Evolutionary conservation across 139 green algal species (phyloP), one percentile per base, ranked within the genome.

Genomic region (Ettlia oleoabundans): DNA sequence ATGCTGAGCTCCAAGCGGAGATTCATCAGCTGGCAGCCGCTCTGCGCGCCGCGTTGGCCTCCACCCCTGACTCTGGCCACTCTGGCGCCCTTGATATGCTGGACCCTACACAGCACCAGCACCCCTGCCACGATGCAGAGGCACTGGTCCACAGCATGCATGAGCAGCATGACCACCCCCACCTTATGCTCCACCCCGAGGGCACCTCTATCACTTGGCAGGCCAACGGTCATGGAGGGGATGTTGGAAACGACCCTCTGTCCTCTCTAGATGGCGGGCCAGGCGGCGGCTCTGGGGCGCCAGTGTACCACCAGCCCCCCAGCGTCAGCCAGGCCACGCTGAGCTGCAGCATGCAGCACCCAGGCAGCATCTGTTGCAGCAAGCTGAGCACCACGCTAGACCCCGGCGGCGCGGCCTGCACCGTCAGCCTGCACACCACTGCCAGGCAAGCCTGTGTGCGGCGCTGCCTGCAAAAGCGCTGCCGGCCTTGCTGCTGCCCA

Each of bases 301-400:
- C 75, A 22, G 55, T 52, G 15, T 81, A 81, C 58, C 75, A 81
- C 75, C 55, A 72, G 75, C 75, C 75, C 28, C 47, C 58, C 4
- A 42, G 40, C 38, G 75, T 81, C 28, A 32, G 51, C 13, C 75
- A 70, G 37, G 75, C 75, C 58, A 70, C 51, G 22, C 43, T 82
- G 32, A 38, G 28, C 32, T 87, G 82, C 70, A 58, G 55, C 30
- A 42, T 87, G 43, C 82, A 84, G 78, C 82, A 87, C 71, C 82
- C 82, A 0, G 82, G 82, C 19, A 43, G 35, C 38, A 70, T 86
- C 24, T 90, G 87, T 81, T 90, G 85, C 76, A 90, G 67, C 24
- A 74, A 80, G 24, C 86, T 84, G 13, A 72, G 66, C 7, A 73
- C 82, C n/a, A 47, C 78, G 32, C 47, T 58, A 18, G 81, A 90